Evolutionary conservation across 768 basidiomycete genomes (phyloP), one percentile per base, ranked within the genome.

Genomic region (Hericium coralloides): DNA sequence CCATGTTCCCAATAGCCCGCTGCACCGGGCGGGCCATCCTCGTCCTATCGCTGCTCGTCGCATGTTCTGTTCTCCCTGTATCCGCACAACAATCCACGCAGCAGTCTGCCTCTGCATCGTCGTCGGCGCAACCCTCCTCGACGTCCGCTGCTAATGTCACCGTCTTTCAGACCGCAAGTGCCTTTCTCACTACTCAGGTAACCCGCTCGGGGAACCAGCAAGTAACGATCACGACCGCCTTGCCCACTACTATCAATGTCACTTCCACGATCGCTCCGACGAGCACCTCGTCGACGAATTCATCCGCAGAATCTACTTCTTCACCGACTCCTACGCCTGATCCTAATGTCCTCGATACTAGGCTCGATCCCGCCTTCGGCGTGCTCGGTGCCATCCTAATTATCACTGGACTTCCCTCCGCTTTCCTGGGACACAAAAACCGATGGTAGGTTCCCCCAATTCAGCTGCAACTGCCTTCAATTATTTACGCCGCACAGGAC

Each of bases 391-490:
- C 82, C 4, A 71, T 97, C 59, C 83, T 98, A 67, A 92, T 97
- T 62, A 66, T 97, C 51, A 92, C 90, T 9, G 95, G 95, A 49
- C 74, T 95, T 6, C 92, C 92, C 9, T 89, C 90, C 53, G 89
- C 90, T 3, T 92, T 92, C 63, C 85, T 90, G 73, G 95, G 95
- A 20, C 92, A 94, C 74, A 95, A 95, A 78, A 95, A 97, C 69
- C 76, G 93, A 79, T 95, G 95, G 93, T 89, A 66, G 43, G 79
- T 74, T 15, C 56, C 61, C 23, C 14, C 17, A 25, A 15, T 18
- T 55, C 55, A 20, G 56, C 54, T 59, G 61, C 50, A 58, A 49
- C 49, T 49, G 50, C 52, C 55, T 65, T 61, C 61, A 60, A 56
- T 49, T 55, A 56, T 49, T 55, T 53, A 56, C 49, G 57, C 55